Percentiles rank a stretch among this genome's conserved stretches.
These are phyloP conservation scores for Termitomyces sp. DNA, from an alignment of 768 basidiomycete species.

Conservation along the genomic window DNA sequence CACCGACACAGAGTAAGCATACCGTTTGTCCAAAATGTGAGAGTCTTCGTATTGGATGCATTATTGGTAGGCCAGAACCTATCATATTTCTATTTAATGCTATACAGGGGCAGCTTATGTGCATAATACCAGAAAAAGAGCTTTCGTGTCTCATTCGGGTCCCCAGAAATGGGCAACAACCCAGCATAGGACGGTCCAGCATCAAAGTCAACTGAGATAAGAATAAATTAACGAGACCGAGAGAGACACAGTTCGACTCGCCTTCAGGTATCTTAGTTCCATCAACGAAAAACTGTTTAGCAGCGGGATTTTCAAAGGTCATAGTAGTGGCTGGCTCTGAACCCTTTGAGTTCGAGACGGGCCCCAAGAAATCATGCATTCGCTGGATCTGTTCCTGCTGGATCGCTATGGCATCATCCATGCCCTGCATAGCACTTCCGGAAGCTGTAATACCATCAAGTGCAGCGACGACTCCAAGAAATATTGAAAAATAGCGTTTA, in stretches of 20 bases:
- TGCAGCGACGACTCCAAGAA: slow-evolving; percentile 14
- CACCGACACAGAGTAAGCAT: not conserved
- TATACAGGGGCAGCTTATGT: not conserved
- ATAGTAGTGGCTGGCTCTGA: slow-evolving; percentile 31
- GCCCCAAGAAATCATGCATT: slow-evolving; percentile 32
- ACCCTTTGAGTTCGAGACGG: slow-evolving; percentile 13
- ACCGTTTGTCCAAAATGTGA: slow-evolving; percentile 61
- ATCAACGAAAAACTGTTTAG: slow-evolving; percentile 44
- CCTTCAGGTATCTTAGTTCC: slow-evolving; percentile 42
- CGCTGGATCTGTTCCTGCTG: slow-evolving; percentile 41
- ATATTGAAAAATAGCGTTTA: not conserved
- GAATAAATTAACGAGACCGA: not conserved
- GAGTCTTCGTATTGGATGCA: slow-evolving; percentile 49
- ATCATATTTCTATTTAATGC: slow-evolving; percentile 17
- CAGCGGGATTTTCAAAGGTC: slow-evolving; percentile 59
- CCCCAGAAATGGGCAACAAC: slow-evolving; percentile 56
- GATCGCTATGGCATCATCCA: slow-evolving; percentile 39
- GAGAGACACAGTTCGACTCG: slow-evolving; percentile 14
- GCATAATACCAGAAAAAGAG: slow-evolving; percentile 38
- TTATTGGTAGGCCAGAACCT: slow-evolving; percentile 74
- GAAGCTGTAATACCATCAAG: slow-evolving; percentile 16
- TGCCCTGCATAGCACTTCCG: slow-evolving; percentile 29
- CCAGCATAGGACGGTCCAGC: slow-evolving; percentile 69
- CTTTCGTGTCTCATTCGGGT: slow-evolving; percentile 56
- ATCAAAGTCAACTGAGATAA: slow-evolving; percentile 49